Conservation (phyloP, 108 stramenopile species). For the Aurantiochytrium sp. region DNA sequence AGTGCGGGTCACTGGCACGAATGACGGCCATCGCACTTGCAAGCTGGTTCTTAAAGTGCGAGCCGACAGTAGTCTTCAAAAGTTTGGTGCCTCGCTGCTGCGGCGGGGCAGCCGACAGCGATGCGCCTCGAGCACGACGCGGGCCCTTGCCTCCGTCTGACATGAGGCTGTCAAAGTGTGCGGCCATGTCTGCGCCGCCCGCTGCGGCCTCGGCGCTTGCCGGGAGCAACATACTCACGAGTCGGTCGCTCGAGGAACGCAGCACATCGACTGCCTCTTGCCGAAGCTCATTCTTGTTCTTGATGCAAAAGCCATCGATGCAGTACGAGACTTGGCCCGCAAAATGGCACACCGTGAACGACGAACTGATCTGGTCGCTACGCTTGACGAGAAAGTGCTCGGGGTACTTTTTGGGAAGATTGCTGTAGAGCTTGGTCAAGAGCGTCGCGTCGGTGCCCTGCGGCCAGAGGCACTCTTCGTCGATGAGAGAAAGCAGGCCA, state of each 20-base stretch:
- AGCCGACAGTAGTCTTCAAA: constrained; percentile 36
- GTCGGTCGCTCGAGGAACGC: background rate
- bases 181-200: background rate
- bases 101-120: background rate
- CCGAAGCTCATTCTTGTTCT: constrained; percentile 36
- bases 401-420: background rate
- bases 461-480: constrained; percentile 51
- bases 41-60: constrained; percentile 30
- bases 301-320: constrained; percentile 31
- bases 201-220: constrained; percentile 60
- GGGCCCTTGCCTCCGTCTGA: background rate
- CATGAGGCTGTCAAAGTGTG: constrained; percentile 2
- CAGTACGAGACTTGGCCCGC: constrained; percentile 23
- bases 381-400: background rate
- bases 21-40: background rate
- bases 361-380: background rate
- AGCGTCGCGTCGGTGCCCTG: constrained; percentile 37
- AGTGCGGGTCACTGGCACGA: constrained; percentile 26
- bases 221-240: background rate
- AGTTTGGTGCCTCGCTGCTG: background rate
- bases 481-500: constrained; percentile 28
- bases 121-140: background rate
- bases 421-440: constrained; percentile 38
- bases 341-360: constrained; percentile 16
- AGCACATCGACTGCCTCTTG: constrained; percentile 1